A percentile compares a stretch with the other conserved stretches of the same genome.
These are phyloP conservation scores for Carex sylvatica DNA, from an alignment of 202 grass and related monocot genomes.

Conservation along the genomic window DNA sequence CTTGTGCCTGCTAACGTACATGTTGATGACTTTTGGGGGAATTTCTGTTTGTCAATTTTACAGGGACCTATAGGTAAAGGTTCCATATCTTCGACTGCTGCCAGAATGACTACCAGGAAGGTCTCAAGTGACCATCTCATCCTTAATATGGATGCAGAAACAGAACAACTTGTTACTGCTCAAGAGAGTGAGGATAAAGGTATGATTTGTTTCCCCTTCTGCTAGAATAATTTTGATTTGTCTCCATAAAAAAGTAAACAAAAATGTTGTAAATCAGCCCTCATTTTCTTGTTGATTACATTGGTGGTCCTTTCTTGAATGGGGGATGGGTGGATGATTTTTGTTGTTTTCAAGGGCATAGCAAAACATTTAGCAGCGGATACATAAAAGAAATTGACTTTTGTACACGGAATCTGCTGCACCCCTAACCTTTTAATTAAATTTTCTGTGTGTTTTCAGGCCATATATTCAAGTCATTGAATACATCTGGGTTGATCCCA, in stretches of 20 bases:
- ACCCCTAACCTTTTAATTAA: not conserved
- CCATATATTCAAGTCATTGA: conserved; percentile 87
- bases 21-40: not conserved
- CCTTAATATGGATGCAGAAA: conserved; percentile 75
- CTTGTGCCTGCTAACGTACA: not conserved
- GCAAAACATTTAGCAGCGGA: not conserved
- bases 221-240: not conserved
- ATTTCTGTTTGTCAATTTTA: conserved; percentile 29
- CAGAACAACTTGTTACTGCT: conserved; percentile 58
- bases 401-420: not conserved
- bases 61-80: conserved; percentile 68
- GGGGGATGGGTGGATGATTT: not conserved
- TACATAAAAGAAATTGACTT: not conserved
- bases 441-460: conserved; percentile 49
- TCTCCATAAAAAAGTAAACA: not conserved
- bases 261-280: not conserved
- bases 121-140: conserved; percentile 89
- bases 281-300: not conserved
- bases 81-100: conserved; percentile 60
- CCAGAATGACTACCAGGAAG: conserved; percentile 74
- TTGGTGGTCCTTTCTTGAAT: not conserved
- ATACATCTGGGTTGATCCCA: conserved; percentile 81
- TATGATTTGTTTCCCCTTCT: conserved; percentile 22
- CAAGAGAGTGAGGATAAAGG: conserved; percentile 87
- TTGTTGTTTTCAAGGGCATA: not conserved